phyloP scores from a whole-genome alignment of 768 basidiomycete genomes.

The Collybia nuda region DNA sequence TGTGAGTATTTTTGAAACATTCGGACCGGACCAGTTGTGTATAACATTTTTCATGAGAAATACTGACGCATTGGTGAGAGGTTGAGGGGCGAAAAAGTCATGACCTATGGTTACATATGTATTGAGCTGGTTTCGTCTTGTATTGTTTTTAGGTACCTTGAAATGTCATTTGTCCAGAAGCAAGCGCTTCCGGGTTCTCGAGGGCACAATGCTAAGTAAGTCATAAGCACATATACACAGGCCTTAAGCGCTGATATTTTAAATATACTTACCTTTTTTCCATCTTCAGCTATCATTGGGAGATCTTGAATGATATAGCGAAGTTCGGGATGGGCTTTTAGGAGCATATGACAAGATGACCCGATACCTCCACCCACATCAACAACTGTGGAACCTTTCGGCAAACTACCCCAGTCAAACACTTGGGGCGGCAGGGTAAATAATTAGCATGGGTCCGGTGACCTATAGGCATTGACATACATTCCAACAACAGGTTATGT shows the following conservation, averaged over 20 bases:
- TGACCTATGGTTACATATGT: constrained; percentile 19
- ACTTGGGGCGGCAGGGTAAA: too few species aligned
- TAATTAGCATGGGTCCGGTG: too few species aligned
- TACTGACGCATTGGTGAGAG: constrained; percentile 36
- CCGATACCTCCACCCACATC: constrained; percentile 73
- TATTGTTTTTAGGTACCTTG: constrained; percentile 19
- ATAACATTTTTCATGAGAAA: constrained; percentile 59
- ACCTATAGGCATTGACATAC: constrained; percentile 9
- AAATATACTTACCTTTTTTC: constrained; percentile 31
- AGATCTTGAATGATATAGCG: constrained; percentile 60
- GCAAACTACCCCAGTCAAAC: constrained; percentile 54
- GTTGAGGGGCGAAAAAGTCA: constrained; percentile 42
- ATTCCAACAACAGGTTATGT: constrained; percentile 14
- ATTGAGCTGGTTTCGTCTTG: too few species aligned
- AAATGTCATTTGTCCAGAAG: constrained; percentile 23
- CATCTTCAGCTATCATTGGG: constrained; percentile 46
- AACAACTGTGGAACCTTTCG: constrained; percentile 46
- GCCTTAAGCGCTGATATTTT: neutral
- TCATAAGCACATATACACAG: too few species aligned
- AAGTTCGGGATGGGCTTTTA: constrained; percentile 16
- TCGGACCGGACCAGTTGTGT: constrained; percentile 64
- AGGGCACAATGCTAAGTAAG: constrained; percentile 12
- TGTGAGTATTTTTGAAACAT: constrained; percentile 32
- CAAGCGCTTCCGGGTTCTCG: constrained; percentile 20
- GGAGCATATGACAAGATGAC: constrained; percentile 18